Evolutionary conservation across 164 flowering plant species (phyloP).

Genomic region (Buxus sempervirens): DNA sequence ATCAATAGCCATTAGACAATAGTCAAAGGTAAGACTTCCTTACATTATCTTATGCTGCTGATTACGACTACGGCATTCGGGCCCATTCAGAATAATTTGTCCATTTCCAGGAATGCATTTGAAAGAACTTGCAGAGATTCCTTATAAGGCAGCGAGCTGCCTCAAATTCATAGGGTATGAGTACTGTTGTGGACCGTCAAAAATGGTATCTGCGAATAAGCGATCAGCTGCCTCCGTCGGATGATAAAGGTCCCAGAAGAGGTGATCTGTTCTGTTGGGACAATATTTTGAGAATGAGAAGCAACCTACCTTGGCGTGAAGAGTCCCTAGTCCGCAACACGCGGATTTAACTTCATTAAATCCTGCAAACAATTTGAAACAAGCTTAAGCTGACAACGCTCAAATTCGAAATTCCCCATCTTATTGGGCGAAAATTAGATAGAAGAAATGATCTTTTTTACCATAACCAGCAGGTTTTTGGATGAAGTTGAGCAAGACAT

Average conservation of each 20-base stretch:
- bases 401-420: too few species aligned
- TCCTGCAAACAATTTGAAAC: constrained; percentile 31
- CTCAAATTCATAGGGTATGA: constrained; percentile 43
- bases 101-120: too few species aligned
- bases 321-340: constrained; percentile 73
- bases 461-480: constrained; percentile 53
- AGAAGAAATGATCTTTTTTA: too few species aligned
- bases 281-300: constrained; percentile 55
- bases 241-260: constrained; percentile 86
- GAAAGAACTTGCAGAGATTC: too few species aligned
- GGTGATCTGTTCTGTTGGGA: constrained; percentile 48
- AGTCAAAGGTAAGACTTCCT: too few species aligned
- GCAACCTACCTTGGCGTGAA: constrained; percentile 53
- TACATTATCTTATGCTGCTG: too few species aligned
- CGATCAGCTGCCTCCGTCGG: constrained; percentile 60
- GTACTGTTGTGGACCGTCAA: constrained; percentile 37
- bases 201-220: constrained; percentile 32
- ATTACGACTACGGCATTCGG: too few species aligned
- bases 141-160: constrained; percentile 34
- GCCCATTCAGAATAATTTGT: too few species aligned
- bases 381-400: neutral
- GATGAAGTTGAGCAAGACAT: constrained; percentile 34
- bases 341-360: constrained; percentile 70
- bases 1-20: too few species aligned
- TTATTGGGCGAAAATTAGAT: too few species aligned